These are phyloP conservation scores for Leucocoprinus leucothites DNA, from an alignment of 768 basidiomycete genomes.

Conservation along the genomic window DNA sequence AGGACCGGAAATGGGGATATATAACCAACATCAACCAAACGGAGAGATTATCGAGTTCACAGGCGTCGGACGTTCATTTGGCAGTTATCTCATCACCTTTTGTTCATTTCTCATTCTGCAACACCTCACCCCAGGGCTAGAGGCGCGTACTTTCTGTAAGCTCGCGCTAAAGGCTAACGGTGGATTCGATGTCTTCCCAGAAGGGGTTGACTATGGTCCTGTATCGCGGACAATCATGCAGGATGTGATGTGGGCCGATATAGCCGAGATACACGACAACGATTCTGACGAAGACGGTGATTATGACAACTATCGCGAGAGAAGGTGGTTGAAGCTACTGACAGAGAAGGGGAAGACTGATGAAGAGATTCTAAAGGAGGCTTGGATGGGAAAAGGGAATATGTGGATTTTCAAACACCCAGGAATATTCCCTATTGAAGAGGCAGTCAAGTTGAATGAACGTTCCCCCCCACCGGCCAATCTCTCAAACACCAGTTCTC, in stretches of 20 bases:
- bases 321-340: slow-evolving; percentile 3
- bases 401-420: slow-evolving; percentile 8
- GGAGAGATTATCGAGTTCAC: not conserved
- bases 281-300: not conserved
- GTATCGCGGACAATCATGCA: not conserved
- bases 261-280: not conserved
- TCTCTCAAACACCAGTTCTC: no score
- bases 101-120: slow-evolving; percentile 1
- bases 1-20: not conserved
- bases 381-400: slow-evolving; percentile 6
- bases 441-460: not conserved
- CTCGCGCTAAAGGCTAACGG: not conserved
- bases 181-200: not conserved
- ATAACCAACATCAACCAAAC: not conserved
- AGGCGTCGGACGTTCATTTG: not conserved
- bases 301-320: not conserved
- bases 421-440: not conserved
- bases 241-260: not conserved
- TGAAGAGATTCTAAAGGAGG: slow-evolving; percentile 1
- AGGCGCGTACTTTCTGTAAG: slow-evolving; percentile 1
- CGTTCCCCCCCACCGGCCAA: not conserved
- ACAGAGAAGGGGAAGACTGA: slow-evolving; percentile 1
- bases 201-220: not conserved
- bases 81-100: not conserved
- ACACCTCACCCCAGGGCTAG: not conserved